Evolutionary conservation across 441 rosid species (phyloP), one percentile per base, ranked within the genome.

Genomic region (Adansonia gregorii): DNA sequence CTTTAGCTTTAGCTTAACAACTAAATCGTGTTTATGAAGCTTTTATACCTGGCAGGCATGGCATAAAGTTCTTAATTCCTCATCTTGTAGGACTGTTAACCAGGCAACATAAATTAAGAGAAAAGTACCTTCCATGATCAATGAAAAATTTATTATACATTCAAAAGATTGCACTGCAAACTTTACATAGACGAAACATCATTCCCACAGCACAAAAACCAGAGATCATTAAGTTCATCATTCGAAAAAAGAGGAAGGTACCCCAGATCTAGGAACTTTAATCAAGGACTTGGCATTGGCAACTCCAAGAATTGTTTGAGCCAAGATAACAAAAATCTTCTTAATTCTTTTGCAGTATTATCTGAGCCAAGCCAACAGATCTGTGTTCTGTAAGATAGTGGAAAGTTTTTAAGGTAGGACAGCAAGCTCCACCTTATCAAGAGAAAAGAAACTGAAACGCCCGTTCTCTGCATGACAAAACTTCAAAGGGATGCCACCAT

Each of bases 401-500:
- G 20, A 56, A 46, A 46, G 74, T 60, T 74, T 86, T 79, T 79
- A 94, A 27, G 95, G 91, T 20, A 92, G 83, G 46, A 78, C 74
- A 70, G 94, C 88, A 73, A 92, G 91, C 41, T 86, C 87, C 66
- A 75, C 78, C 55, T 56, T 85, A 65, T 66, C 74, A 59, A 89
- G 84, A 73, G 89, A 80, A 78, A 89, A 91, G 81, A 89, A 87
- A 86, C 94, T 91, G 41, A 85, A 86, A 48, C 90, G 94, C 2
- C 97, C 97, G 19, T 88, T 80, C 72, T 91, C 88, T 22, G 87
- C 78, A 64, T 88, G 88, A 81, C 95, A 92, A 67, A 91, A 80
- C 82, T 78, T 89, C 78, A 89, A 77, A 14, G 89, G 88, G 63
- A 83, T 76, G 35, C 71, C 68, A 4, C 85, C 79, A 59, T 86